These are phyloP conservation scores for Staphylotrichum tortipilum DNA, from an alignment of 495 filamentous ascomycete species.

Conservation along the genomic window DNA sequence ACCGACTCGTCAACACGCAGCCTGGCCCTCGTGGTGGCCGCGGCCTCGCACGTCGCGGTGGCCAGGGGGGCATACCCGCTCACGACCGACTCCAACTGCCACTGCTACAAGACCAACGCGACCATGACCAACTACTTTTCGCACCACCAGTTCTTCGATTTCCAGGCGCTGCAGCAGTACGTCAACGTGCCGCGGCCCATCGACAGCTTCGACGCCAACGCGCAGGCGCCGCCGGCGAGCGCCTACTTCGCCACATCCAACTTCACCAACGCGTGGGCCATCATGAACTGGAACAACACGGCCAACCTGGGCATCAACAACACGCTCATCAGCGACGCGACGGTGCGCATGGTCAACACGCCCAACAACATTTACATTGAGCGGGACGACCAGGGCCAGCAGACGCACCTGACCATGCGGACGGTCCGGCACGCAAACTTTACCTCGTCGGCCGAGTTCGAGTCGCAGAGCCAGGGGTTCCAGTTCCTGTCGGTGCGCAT, in stretches of 20 bases:
- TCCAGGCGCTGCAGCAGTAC: conserved; percentile 42
- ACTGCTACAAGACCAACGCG: conserved; percentile 41
- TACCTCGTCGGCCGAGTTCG: conserved; percentile 58
- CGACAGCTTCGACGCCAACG: conserved; percentile 19
- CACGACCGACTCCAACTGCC: conserved; percentile 37
- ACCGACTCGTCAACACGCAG: not conserved
- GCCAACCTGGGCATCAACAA: conserved; percentile 17
- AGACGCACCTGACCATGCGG: conserved; percentile 54
- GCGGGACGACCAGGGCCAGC: conserved; percentile 13
- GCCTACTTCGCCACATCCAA: conserved; percentile 30
- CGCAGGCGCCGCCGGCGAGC: conserved; percentile 25
- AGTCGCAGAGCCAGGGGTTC: conserved; percentile 45
- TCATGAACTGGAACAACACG: conserved; percentile 51
- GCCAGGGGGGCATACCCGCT: conserved; percentile 24
- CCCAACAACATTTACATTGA: conserved; percentile 57
- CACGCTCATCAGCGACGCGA: conserved; percentile 29
- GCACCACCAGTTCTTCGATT: conserved; percentile 60
- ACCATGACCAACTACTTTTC: conserved; percentile 48
- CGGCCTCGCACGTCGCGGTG: conserved; percentile 7
- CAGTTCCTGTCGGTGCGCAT: conserved; percentile 57
- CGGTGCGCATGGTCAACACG: conserved; percentile 50
- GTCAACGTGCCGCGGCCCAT: conserved; percentile 17
- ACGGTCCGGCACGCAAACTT: conserved; percentile 47
- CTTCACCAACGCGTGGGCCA: conserved; percentile 46
- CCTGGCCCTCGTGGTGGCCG: conserved; percentile 13